These are phyloP conservation scores for Aphanomyces astaci DNA, from an alignment of 352 stramenopile genomes.

Conservation along the genomic window DNA sequence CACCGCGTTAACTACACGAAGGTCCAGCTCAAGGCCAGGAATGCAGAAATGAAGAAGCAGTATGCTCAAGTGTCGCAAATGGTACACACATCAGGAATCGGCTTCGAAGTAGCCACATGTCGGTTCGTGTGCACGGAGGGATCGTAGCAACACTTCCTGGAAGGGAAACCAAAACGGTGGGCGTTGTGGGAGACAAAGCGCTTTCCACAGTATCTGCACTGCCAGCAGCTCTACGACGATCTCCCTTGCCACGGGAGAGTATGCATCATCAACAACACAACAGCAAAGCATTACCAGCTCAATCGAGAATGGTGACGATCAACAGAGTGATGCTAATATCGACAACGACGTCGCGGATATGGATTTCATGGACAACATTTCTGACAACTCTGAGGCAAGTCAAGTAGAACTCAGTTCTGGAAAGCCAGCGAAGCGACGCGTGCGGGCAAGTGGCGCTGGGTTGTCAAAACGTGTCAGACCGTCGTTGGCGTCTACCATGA, in stretches of 20 bases:
- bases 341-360: background rate
- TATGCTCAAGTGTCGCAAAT: background rate
- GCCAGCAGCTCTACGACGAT: background rate
- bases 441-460: background rate
- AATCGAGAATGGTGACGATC: no score
- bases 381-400: background rate
- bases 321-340: no score
- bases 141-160: background rate
- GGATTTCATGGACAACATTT: background rate
- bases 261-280: background rate
- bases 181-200: background rate
- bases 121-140: background rate
- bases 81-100: background rate
- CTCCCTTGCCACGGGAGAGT: background rate
- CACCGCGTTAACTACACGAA: background rate
- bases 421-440: background rate
- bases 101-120: background rate
- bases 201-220: background rate
- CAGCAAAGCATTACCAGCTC: background rate
- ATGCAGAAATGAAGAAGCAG: no score
- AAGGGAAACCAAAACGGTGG: background rate
- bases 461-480: background rate
- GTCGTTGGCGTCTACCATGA: background rate
- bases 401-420: background rate
- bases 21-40: background rate